A percentile compares a stretch with the other conserved stretches of the same genome.
phyloP scores from a whole-genome alignment of 2,329 filamentous ascomycete genomes.

The Chaetomiaceae sp. region DNA sequence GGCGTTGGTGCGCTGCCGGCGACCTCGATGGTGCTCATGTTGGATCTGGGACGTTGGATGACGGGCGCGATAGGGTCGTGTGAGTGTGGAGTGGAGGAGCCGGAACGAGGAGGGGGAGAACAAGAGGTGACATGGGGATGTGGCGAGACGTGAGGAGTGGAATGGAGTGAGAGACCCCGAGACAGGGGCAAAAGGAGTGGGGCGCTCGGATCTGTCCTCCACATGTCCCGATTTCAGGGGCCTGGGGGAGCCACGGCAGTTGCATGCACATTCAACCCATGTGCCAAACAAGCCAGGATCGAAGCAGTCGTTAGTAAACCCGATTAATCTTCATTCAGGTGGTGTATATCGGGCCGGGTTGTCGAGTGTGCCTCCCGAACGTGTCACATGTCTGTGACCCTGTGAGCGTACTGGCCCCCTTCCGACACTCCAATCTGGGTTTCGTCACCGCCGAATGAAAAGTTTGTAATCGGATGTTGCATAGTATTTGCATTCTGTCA shows the following conservation, averaged over 20 bases:
- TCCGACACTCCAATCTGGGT: no score
- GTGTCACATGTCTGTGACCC: no score
- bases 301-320: no score
- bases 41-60: neutral
- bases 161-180: no score
- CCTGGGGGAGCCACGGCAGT: neutral
- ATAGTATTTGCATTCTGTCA: no score
- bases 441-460: no score
- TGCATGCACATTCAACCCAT: neutral
- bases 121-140: neutral
- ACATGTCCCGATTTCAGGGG: conserved; percentile 2
- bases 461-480: no score
- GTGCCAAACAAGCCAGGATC: neutral
- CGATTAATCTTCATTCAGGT: no score
- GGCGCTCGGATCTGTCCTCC: neutral
- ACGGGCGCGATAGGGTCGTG: neutral
- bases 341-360: no score
- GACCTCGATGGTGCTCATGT: conserved; percentile 9
- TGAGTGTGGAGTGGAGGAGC: neutral
- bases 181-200: neutral
- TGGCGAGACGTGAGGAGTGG: neutral
- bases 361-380: no score
- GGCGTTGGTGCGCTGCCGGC: neutral
- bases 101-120: conserved; percentile 2
- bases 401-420: no score